These are phyloP conservation scores for Hyaloperonospora brassicae DNA, from an alignment of 352 stramenopile genomes.

Conservation along the genomic window DNA sequence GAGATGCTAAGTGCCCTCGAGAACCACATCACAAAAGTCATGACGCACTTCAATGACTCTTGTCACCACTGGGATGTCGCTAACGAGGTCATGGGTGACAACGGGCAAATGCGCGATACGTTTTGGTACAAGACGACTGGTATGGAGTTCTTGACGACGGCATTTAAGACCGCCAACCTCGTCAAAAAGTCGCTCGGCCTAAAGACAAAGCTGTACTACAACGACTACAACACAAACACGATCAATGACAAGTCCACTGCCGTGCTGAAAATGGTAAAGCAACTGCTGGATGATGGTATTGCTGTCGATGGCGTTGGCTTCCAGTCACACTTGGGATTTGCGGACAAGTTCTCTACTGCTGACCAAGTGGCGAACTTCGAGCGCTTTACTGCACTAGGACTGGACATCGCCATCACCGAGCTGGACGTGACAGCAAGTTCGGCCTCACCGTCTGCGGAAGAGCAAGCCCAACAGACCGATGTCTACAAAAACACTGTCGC, in stretches of 20 bases:
- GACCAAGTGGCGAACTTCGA: conserved; percentile 17
- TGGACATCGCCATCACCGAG: conserved; percentile 25
- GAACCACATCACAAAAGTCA: conserved; percentile 29
- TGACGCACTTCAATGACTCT: conserved; percentile 24
- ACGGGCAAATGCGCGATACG: conserved; percentile 17
- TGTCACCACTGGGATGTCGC: conserved; percentile 32
- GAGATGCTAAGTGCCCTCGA: conserved; percentile 21
- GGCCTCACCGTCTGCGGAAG: conserved; percentile 7
- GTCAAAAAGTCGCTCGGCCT: conserved; percentile 24
- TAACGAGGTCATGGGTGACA: conserved; percentile 30
- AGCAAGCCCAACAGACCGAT: conserved; percentile 10
- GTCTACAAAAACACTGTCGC: conserved; percentile 22
- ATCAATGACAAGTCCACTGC: conserved; percentile 27
- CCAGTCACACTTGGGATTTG: conserved; percentile 13
- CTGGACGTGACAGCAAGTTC: conserved; percentile 18
- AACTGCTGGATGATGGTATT: conserved; percentile 11
- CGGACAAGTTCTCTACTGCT: conserved; percentile 8
- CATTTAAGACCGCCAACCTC: conserved; percentile 22
- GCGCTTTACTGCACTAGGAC: conserved; percentile 22
- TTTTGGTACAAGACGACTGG: conserved; percentile 34
- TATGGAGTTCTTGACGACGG: conserved; percentile 24
- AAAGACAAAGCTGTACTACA: conserved; percentile 26
- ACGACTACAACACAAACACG: conserved; percentile 28
- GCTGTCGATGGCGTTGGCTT: conserved; percentile 20
- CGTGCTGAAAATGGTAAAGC: conserved; percentile 18